Percentiles rank a stretch among this genome's conserved stretches.
These are phyloP conservation scores for Macrolepiota dolichaula DNA, from an alignment of 768 basidiomycete genomes.

Conservation along the genomic window DNA sequence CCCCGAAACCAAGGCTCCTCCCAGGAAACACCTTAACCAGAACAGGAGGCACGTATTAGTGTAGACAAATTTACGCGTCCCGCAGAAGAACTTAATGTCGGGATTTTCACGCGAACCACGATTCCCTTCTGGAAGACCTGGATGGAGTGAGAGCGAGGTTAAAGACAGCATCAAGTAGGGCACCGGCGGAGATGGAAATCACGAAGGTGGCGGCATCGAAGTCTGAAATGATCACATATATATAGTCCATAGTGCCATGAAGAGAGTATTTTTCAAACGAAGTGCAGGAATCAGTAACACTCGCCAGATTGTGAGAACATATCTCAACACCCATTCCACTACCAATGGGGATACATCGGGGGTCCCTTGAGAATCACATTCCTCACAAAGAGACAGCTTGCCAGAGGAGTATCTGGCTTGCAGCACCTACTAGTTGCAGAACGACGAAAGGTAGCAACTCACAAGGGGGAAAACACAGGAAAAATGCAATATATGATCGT, in stretches of 20 bases:
- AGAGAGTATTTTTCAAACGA: not conserved
- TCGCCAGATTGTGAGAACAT: not conserved
- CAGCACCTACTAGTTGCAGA: too few species aligned
- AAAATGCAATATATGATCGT: not conserved
- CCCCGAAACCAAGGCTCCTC: not conserved
- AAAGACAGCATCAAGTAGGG: not conserved
- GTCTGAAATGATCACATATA: not conserved
- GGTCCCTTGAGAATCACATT: too few species aligned
- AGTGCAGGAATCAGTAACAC: not conserved
- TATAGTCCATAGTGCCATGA: not conserved
- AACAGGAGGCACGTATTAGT: not conserved
- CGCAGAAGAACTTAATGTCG: not conserved
- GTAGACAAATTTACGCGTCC: not conserved
- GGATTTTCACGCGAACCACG: not conserved
- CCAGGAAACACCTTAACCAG: not conserved
- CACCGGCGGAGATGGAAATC: conserved; percentile 3
- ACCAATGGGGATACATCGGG: not conserved
- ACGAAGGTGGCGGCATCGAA: not conserved
- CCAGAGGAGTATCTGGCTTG: too few species aligned
- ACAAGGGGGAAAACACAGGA: not conserved
- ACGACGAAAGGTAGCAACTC: too few species aligned
- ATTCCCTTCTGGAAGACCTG: not conserved
- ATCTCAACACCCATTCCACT: not conserved
- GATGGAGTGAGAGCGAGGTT: conserved; percentile 1
- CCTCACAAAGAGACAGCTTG: too few species aligned